Base-by-base conservation (phyloP, 2,329 filamentous ascomycete species). In the Fusarium odoratissimum region DNA sequence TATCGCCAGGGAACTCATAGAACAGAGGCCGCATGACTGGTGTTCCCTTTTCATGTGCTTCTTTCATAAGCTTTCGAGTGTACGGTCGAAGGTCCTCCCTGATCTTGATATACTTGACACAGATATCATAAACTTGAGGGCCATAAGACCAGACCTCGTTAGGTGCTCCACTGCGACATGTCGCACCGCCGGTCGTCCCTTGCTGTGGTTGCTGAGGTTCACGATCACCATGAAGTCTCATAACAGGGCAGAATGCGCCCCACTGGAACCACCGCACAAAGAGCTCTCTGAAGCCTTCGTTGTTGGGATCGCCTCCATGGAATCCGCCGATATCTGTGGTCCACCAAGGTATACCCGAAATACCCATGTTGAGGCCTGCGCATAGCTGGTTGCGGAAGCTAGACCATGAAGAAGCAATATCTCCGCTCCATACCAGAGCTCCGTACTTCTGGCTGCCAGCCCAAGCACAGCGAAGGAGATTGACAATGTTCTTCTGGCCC, bases 321-420 rank as follows among this genome's bases (percentile, higher is more conserved):
- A 93, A 92, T 1, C 91, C 91, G 4, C 91, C 91, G 58, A 92
- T 92, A 73, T 92, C 91, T 1, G 90, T 92, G 0, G 91, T 92
- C 89, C 89, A 92, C 90, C 90, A 92, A 0, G 89, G 86, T 14
- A 92, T 84, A 1, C 91, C 91, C 0, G 89, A 84, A 8, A 92
- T 80, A 0, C 89, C 91, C 87, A 91, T 91, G 76, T 91, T 91
- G 25, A 92, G 81, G 0, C 91, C 91, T 0, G 91, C 90, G 1
- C 88, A 84, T 5, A 92, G 81, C 77, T 92, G 90, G 64, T 88
- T 86, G 7, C 88, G 84, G 52, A 92, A 83, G 31, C 85, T 89
- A 5, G 78, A 79, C 91, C 90, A 92, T 1, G 88, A 90, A 0
- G 86, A 89, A 0, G 90, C 90, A 64, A 92, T 91, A 74, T 92